Conservation (phyloP, 768 basidiomycete species). For the Gymnopilus junonius region DNA sequence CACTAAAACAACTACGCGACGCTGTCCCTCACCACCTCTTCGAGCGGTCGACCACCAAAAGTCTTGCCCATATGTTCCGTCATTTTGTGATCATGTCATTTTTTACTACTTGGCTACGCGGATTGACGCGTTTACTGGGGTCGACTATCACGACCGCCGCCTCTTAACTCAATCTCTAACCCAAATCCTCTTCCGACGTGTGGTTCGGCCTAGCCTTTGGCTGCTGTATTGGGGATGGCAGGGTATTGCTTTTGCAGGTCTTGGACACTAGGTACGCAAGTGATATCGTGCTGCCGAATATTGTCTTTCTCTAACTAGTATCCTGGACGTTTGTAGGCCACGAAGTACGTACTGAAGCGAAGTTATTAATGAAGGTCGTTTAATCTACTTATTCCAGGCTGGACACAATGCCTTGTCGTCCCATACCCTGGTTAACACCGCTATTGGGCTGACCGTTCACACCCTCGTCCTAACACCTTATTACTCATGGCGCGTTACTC, state of each 20-base stretch:
- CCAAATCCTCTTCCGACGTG: constrained; percentile 15
- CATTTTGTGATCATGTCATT: constrained; percentile 43
- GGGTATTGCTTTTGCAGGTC: constrained; percentile 46
- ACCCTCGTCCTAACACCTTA: constrained; percentile 58
- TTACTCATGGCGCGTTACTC: constrained; percentile 70
- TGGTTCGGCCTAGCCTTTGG: constrained; percentile 41
- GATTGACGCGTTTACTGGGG: constrained; percentile 22
- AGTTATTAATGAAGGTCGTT: not conserved
- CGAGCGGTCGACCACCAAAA: constrained; percentile 45
- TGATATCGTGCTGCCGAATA: not conserved
- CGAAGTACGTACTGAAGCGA: constrained; percentile 34
- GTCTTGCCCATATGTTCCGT: constrained; percentile 45
- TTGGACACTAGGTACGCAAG: constrained; percentile 47
- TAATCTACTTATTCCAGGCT: constrained; percentile 33
- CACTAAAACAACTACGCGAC: constrained; percentile 47
- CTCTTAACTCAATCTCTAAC: constrained; percentile 1
- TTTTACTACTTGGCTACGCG: constrained; percentile 43
- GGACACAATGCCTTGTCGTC: constrained; percentile 55
- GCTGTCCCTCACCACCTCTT: constrained; percentile 54
- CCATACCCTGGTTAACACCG: constrained; percentile 37
- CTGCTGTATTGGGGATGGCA: constrained; percentile 55
- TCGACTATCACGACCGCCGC: constrained; percentile 22
- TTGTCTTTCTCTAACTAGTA: not conserved
- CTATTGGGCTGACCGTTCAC: constrained; percentile 46
- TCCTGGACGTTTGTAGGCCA: constrained; percentile 37